These are phyloP conservation scores for Colletotrichum abscissum DNA, from an alignment of 2,329 filamentous ascomycete genomes.

Conservation along the genomic window DNA sequence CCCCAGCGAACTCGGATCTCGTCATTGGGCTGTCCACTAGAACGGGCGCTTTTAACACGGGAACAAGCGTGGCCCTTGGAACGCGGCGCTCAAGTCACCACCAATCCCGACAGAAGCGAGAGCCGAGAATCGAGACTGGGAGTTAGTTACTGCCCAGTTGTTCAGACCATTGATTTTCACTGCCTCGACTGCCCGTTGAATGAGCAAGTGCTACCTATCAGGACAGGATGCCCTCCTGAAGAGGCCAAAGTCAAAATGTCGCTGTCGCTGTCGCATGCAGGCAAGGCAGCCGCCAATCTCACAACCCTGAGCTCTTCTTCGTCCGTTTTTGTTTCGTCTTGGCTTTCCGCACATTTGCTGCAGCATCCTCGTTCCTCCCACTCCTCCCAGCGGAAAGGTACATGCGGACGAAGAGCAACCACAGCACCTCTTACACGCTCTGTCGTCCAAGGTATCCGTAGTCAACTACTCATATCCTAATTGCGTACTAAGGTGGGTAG, in stretches of 20 bases:
- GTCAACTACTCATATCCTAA: neutral
- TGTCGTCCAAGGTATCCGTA: too few relatives aligned
- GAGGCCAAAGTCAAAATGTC: conserved; percentile 15
- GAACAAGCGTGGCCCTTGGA: conserved; percentile 27
- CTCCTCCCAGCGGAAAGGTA: conserved; percentile 32
- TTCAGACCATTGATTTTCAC: neutral
- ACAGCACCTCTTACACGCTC: neutral
- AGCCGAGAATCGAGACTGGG: conserved; percentile 6
- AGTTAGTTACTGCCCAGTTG: neutral
- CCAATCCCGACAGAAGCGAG: neutral
- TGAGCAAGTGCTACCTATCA: too few relatives aligned
- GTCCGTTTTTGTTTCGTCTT: conserved; percentile 35
- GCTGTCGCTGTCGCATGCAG: conserved; percentile 18
- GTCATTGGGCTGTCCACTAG: conserved; percentile 18
- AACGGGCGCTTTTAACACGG: conserved; percentile 20
- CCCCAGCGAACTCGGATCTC: conserved; percentile 18
- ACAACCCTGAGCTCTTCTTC: conserved; percentile 25
- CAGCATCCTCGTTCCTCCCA: conserved; percentile 30
- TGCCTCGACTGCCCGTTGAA: too few relatives aligned
- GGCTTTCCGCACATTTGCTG: conserved; percentile 18
- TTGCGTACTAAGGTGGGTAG: too few relatives aligned
- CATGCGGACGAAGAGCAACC: neutral
- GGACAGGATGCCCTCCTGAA: conserved; percentile 8
- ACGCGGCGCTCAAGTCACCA: conserved; percentile 1
- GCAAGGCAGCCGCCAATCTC: neutral